Evolutionary conservation across 2,329 filamentous ascomycete species (phyloP).

Genomic region (Pseudogymnoascus verrucosus): DNA sequence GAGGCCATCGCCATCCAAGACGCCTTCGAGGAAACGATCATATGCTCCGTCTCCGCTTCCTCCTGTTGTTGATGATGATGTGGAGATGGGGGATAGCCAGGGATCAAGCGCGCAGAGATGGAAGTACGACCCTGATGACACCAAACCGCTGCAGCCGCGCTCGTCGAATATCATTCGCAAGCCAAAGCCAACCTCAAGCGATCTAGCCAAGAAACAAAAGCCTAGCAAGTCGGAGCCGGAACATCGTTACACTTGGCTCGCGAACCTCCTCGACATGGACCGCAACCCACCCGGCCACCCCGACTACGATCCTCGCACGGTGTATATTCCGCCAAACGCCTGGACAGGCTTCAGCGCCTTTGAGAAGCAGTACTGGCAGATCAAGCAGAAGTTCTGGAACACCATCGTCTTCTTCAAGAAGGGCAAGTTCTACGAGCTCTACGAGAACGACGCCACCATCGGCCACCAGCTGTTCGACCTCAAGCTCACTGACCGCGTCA

Average conservation of each 20-base stretch:
- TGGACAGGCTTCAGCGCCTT: conserved; percentile 85
- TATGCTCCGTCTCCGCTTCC: conserved; percentile 44
- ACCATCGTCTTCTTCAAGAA: conserved; percentile 99
- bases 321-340: conserved; percentile 79
- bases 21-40: conserved; percentile 53
- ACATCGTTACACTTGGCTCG: conserved; percentile 83
- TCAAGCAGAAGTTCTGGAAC: conserved; percentile 96
- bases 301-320: conserved; percentile 82
- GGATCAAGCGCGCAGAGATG: conserved; percentile 75
- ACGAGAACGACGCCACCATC: conserved; percentile 94
- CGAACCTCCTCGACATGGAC: conserved; percentile 76
- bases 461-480: conserved; percentile 95
- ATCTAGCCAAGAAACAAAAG: conserved; percentile 39
- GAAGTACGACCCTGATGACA: conserved; percentile 60
- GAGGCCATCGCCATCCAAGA: conserved; percentile 43
- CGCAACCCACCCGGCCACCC: conserved; percentile 69
- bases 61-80: conserved; percentile 30
- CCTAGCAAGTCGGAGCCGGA: conserved; percentile 77
- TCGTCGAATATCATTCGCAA: conserved; percentile 31
- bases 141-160: conserved; percentile 41
- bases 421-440: conserved; percentile 97
- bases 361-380: conserved; percentile 98
- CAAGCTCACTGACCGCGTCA: conserved; percentile 94
- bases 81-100: conserved; percentile 45
- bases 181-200: conserved; percentile 17